Conservation (phyloP, 495 filamentous ascomycete species). For the Immersiella caudata region DNA sequence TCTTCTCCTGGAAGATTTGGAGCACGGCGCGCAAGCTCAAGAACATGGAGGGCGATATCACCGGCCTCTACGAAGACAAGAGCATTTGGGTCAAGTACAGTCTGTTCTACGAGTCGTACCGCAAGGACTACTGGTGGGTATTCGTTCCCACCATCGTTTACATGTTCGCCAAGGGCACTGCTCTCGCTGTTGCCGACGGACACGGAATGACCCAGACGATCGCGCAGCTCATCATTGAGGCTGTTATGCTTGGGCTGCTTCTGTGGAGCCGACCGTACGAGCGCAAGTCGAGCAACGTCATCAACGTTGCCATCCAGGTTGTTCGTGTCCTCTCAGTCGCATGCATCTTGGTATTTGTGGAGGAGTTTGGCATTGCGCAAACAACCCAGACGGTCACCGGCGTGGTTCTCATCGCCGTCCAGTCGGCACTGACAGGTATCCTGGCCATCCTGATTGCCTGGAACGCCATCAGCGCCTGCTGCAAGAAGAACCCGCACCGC, state of each 20-base stretch:
- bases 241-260: conserved; percentile 67
- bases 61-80: conserved; percentile 81
- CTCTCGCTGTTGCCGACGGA: conserved; percentile 85
- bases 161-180: conserved; percentile 86
- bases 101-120: conserved; percentile 95
- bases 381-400: conserved; percentile 94
- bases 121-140: conserved; percentile 92
- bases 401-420: conserved; percentile 84
- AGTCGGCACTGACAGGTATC: conserved; percentile 78
- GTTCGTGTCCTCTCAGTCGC: conserved; percentile 91
- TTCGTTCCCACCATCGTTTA: conserved; percentile 92
- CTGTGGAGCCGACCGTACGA: conserved; percentile 87
- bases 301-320: conserved; percentile 91
- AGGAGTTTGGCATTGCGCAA: conserved; percentile 86
- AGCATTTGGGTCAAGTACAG: conserved; percentile 93
- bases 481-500: conserved; percentile 86
- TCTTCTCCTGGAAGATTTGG: conserved; percentile 84
- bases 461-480: conserved; percentile 82
- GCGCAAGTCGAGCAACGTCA: conserved; percentile 80
- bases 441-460: conserved; percentile 88
- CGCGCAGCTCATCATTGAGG: conserved; percentile 80
- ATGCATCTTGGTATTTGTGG: conserved; percentile 91
- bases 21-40: conserved; percentile 73
- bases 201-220: conserved; percentile 80
- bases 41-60: conserved; percentile 71